Evolutionary conservation across 2,329 filamentous ascomycete genomes (phyloP), one percentile per base, ranked within the genome.

Genomic region (Rhynchosporium agropyri): DNA sequence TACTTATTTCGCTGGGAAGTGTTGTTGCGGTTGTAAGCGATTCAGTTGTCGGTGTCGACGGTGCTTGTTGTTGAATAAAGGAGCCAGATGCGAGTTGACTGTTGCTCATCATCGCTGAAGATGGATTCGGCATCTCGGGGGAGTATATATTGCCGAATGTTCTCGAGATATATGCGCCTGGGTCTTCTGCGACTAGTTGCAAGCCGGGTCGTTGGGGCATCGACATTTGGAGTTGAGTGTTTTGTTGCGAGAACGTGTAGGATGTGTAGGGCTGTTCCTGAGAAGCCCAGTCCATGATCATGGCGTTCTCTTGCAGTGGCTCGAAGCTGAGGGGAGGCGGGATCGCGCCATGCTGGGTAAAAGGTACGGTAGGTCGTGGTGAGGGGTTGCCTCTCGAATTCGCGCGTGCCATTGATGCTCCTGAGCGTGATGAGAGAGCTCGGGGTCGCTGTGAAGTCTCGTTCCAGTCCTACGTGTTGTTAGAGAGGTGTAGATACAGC

Each of bases 1-100:
- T 73, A 50, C 68, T 10, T 5, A 5, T 10, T 36, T 36, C 69
- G 66, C 69, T 73, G 53, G 68, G 65, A 42, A 71, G 66, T 28
- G 73, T 74, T 43, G 72, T 74, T 46, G 67, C 72, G 38, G 63
- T 71, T 7, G 73, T 74, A 59, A 75, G 70, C 33, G 69, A 71
- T 31, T 68, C 68, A 38, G 69, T 69, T 12, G 65, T 70, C 3
- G 73, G 72, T n/a, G 73, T 74, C 46, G 67, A 66, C 6, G 72
- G 71, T n/a, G 66, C 20, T 20, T 20, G 67, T 59, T 61, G 62
- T n/a, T 70, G 63, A 60, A 68, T 68, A 62, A 68, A 72, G 2
- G 71, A 67, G 38, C 59, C 56, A 1, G 49, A 58, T 9, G 67
- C 65, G 12, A 66, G 63, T 48, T 64, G 66, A 50, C 65, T 60